These are phyloP conservation scores for Mucor racemosus DNA, from an alignment of 371 early-diverging fungal species.

Conservation along the genomic window DNA sequence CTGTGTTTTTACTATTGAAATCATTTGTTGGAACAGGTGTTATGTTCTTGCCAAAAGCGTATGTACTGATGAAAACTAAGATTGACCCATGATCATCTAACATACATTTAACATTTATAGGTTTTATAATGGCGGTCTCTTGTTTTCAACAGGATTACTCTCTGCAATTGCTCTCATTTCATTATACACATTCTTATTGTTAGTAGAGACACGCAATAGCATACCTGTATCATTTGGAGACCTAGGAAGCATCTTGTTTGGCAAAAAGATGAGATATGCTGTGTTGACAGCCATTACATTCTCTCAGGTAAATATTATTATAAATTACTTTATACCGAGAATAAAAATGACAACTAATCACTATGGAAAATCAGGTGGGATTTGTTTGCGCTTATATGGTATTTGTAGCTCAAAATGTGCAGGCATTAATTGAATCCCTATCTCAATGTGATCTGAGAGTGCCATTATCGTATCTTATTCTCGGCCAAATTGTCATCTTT, in stretches of 20 bases:
- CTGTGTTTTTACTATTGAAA: constrained; percentile 85
- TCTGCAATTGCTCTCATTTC: constrained; percentile 61
- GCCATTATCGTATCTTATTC: constrained; percentile 58
- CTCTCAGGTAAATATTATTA: constrained; percentile 59
- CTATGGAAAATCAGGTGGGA: constrained; percentile 60
- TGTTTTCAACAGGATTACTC: constrained; percentile 63
- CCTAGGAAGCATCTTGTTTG: constrained; percentile 75
- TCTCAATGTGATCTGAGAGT: constrained; percentile 57
- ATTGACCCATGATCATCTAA: not conserved
- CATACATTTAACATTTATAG: constrained; percentile 29
- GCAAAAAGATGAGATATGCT: constrained; percentile 63
- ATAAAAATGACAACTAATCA: not conserved
- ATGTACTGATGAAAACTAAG: not conserved
- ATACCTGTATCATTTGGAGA: constrained; percentile 77
- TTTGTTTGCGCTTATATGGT: constrained; percentile 89
- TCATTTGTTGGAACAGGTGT: constrained; percentile 84
- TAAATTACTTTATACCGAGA: not conserved
- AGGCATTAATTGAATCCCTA: constrained; percentile 67
- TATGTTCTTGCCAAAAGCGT: constrained; percentile 31
- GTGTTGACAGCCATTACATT: constrained; percentile 73
- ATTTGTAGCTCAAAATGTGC: constrained; percentile 84
- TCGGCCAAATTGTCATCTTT: constrained; percentile 74
- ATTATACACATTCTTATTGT: constrained; percentile 69
- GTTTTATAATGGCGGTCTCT: constrained; percentile 69
- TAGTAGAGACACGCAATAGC: constrained; percentile 58